Conservation (phyloP, 2,329 filamentous ascomycete genomes). For the Emergomyces pasteurianus region DNA sequence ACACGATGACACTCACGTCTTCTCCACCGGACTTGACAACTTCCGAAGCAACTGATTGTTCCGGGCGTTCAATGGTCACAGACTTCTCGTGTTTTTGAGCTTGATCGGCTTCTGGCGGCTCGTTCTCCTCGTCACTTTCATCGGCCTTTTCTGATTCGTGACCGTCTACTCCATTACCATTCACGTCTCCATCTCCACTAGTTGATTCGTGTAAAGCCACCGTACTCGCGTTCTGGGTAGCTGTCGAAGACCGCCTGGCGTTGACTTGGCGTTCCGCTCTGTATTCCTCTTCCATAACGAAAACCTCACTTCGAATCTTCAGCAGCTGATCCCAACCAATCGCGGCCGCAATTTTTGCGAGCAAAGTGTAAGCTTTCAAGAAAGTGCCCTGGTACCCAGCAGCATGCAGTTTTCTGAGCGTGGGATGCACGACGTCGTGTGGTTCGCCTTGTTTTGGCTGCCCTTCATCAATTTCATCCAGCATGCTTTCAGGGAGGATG, state of each 20-base stretch:
- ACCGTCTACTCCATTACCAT: conserved; percentile 21
- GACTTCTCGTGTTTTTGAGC: conserved; percentile 22
- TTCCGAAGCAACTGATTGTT: conserved; percentile 64
- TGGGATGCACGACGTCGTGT: conserved; percentile 76
- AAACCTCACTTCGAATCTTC: conserved; percentile 90
- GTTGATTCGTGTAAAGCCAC: conserved; percentile 64
- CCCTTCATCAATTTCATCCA: conserved; percentile 94
- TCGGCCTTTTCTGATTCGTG: conserved; percentile 12
- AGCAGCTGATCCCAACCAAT: conserved; percentile 97
- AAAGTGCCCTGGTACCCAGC: conserved; percentile 91
- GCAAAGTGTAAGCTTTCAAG: conserved; percentile 80
- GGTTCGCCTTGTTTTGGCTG: conserved; percentile 59
- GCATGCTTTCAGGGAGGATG: conserved; percentile 72
- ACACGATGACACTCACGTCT: conserved; percentile 42
- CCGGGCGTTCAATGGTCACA: conserved; percentile 57
- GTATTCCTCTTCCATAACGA: conserved; percentile 99
- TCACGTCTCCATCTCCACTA: conserved; percentile 25
- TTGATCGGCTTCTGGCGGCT: conserved; percentile 14
- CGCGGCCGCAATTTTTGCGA: conserved; percentile 91
- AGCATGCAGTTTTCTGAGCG: conserved; percentile 72
- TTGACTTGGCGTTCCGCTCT: conserved; percentile 54
- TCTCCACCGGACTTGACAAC: conserved; percentile 65
- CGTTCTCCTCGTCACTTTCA: conserved; percentile 22
- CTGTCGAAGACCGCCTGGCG: conserved; percentile 30
- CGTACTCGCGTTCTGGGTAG: conserved; percentile 63